phyloP scores from a whole-genome alignment of 768 basidiomycete species.

The Phaeotremella fagi region DNA sequence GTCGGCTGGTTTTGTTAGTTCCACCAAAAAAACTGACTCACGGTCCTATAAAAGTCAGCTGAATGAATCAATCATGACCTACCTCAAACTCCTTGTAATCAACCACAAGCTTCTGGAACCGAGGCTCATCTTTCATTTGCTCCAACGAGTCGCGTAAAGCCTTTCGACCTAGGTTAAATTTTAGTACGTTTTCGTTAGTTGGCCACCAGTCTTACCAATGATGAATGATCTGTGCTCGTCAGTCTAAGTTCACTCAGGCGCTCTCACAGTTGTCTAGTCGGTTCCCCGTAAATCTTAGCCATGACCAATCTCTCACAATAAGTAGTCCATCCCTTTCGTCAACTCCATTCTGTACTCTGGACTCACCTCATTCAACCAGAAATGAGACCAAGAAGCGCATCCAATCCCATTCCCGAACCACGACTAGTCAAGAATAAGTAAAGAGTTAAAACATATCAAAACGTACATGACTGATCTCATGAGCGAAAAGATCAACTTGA shows the following conservation, averaged over 20 bases:
- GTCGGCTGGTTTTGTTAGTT: constrained; percentile 53
- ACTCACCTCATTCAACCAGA: constrained; percentile 49
- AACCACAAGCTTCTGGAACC: constrained; percentile 75
- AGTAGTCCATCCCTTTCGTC: constrained; percentile 72
- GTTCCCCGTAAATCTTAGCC: constrained; percentile 64
- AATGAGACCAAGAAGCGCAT: constrained; percentile 48
- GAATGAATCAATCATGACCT: neutral
- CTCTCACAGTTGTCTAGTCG: constrained; percentile 65
- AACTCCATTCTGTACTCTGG: neutral
- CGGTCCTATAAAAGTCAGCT: constrained; percentile 9
- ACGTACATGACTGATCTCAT: constrained; percentile 58
- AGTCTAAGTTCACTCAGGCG: too few species aligned
- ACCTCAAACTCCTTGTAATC: constrained; percentile 61
- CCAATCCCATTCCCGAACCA: constrained; percentile 78
- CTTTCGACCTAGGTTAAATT: constrained; percentile 62
- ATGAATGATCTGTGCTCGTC: constrained; percentile 37
- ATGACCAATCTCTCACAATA: constrained; percentile 82
- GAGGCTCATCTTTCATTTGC: constrained; percentile 58
- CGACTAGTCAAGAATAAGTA: constrained; percentile 55
- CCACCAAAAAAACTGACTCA: constrained; percentile 11
- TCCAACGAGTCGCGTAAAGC: constrained; percentile 66
- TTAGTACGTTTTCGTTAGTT: neutral
- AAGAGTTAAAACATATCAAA: constrained; percentile 22
- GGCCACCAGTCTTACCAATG: constrained; percentile 26
- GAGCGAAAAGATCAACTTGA: constrained; percentile 78